These are phyloP conservation scores for Gilbertella persicaria DNA, from an alignment of 371 early-diverging fungal genomes.

Conservation along the genomic window DNA sequence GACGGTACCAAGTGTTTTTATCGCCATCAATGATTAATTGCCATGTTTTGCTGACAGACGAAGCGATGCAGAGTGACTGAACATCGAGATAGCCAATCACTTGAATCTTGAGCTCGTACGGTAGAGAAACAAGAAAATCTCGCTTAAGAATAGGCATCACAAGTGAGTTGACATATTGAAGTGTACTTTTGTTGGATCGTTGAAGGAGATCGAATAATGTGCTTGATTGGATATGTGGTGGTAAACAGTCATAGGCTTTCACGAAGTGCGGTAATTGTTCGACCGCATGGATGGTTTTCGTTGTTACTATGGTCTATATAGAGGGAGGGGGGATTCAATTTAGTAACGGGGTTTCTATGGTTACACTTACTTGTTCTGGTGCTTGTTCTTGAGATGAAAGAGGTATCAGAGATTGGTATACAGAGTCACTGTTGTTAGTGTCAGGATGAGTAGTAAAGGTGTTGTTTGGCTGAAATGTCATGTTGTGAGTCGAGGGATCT, in stretches of 20 bases:
- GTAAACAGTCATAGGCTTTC: slow-evolving; percentile 15
- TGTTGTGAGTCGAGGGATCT: no score
- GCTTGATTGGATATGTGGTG: slow-evolving; percentile 27
- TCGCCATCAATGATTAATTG: slow-evolving; percentile 73
- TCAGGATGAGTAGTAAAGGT: no score
- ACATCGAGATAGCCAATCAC: slow-evolving; percentile 82
- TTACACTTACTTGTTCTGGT: background rate
- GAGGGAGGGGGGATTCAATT: no score
- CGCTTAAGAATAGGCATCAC: slow-evolving; percentile 80
- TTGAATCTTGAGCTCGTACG: slow-evolving; percentile 74
- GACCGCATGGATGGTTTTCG: no score
- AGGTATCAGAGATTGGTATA: background rate
- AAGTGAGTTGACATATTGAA: slow-evolving; percentile 79
- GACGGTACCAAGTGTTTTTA: slow-evolving; percentile 56
- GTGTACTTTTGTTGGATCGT: slow-evolving; percentile 55
- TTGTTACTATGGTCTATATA: background rate
- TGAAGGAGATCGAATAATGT: slow-evolving; percentile 38
- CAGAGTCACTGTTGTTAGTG: no score
- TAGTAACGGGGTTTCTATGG: background rate
- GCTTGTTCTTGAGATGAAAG: no score
- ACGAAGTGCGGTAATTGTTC: slow-evolving; percentile 2
- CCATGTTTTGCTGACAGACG: slow-evolving; percentile 79
- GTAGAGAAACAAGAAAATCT: slow-evolving; percentile 85
- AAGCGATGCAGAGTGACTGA: slow-evolving; percentile 72
- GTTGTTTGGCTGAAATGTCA: no score